Percentiles rank a stretch among this genome's conserved stretches.
Evolutionary conservation across 2,329 filamentous ascomycete genomes (phyloP).

Genomic region (Neonectria ditissima): DNA sequence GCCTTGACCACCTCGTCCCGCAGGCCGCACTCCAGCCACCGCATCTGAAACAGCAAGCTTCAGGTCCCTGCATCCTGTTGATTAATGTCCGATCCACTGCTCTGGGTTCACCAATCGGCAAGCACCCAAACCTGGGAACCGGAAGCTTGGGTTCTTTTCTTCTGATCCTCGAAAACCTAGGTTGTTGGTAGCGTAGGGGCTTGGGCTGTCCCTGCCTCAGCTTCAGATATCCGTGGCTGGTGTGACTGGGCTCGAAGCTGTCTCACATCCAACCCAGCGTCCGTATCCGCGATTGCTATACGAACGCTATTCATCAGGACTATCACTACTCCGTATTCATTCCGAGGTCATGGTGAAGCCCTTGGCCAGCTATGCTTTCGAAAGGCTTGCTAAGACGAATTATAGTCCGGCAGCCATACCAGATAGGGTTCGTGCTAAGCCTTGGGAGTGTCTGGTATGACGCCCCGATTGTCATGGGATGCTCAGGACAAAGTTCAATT

Average conservation of each 20-base stretch:
- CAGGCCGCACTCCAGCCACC: constrained; percentile 1
- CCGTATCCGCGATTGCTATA: neutral
- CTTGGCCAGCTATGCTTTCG: neutral
- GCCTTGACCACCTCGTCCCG: neutral
- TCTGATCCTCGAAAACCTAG: neutral
- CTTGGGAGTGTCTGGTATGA: neutral
- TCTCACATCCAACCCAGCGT: neutral
- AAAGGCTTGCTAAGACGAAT: neutral
- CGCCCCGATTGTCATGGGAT: neutral
- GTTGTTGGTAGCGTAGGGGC: neutral
- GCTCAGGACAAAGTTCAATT: neutral
- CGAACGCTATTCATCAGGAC: neutral
- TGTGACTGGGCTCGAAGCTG: neutral
- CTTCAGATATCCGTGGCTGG: neutral
- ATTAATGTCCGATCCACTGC: neutral
- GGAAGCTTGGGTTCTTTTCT: neutral
- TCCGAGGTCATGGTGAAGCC: neutral
- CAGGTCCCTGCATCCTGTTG: neutral
- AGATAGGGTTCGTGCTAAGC: neutral
- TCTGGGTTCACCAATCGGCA: constrained; percentile 8
- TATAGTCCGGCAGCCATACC: neutral
- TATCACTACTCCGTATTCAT: no score
- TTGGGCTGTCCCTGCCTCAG: neutral
- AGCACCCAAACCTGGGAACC: neutral
- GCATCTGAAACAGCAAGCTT: constrained; percentile 2